These are phyloP conservation scores for Candida neerlandica DNA, from an alignment of 1,139 yeast genomes.

Conservation along the genomic window DNA sequence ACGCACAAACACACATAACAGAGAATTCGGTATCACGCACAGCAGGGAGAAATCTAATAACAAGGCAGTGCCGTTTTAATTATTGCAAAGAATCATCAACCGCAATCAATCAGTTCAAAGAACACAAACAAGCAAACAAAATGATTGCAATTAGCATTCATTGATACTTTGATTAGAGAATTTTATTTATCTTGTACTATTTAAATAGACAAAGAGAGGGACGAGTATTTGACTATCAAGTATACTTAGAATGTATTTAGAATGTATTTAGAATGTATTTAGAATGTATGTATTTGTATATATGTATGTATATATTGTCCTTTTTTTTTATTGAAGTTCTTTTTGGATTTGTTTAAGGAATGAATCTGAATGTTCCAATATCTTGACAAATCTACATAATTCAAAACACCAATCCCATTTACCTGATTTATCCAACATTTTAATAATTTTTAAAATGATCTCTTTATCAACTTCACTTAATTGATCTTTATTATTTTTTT, in stretches of 20 bases:
- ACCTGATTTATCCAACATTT: slow-evolving; percentile 32
- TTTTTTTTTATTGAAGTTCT: slow-evolving; percentile 7
- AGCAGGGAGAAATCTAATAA: no score
- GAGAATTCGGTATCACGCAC: neutral
- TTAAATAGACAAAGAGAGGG: no score
- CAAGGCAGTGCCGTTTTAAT: slow-evolving; percentile 1
- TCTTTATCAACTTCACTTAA: slow-evolving; percentile 34
- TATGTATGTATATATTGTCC: neutral
- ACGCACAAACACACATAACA: neutral
- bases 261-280: no score
- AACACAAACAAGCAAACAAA: no score
- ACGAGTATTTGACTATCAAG: no score
- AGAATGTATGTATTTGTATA: no score
- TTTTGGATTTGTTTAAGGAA: slow-evolving; percentile 24
- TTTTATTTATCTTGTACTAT: no score
- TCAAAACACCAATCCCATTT: slow-evolving; percentile 53
- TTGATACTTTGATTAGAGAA: no score
- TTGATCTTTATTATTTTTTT: slow-evolving; percentile 18
- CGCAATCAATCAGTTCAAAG: no score
- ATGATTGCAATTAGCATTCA: no score
- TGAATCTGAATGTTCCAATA: slow-evolving; percentile 43
- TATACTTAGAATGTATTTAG: no score
- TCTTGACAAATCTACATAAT: slow-evolving; percentile 46
- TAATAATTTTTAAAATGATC: slow-evolving; percentile 38
- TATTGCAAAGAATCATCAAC: no score